Evolutionary conservation across 768 basidiomycete species (phyloP).

Genomic region (Rubroboletus pulcherrimus): DNA sequence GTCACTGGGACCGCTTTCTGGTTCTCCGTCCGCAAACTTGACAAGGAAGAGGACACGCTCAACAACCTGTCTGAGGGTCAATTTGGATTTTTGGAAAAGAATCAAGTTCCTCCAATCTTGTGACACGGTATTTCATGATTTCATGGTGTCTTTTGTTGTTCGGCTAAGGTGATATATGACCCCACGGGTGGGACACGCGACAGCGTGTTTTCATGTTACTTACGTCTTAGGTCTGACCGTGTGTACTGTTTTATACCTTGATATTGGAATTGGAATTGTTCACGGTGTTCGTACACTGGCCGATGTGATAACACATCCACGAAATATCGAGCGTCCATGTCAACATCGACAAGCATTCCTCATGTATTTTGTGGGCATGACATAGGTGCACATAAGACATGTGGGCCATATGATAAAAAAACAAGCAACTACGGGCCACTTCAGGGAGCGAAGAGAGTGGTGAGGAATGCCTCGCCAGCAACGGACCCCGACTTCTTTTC

Average conservation of each 20-base stretch:
- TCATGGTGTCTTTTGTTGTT: neutral
- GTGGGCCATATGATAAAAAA: slow-evolving; percentile 4
- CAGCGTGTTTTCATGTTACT: neutral
- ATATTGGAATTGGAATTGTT: neutral
- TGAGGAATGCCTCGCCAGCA: slow-evolving; percentile 81
- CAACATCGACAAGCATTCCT: neutral
- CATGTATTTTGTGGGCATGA: slow-evolving; percentile 17
- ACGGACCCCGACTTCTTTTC: slow-evolving; percentile 60
- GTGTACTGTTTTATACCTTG: neutral
- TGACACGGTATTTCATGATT: neutral
- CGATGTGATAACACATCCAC: neutral
- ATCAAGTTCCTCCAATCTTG: neutral
- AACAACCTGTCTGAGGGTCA: slow-evolving; percentile 49
- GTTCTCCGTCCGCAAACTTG: slow-evolving; percentile 51
- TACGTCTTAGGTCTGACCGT: neutral
- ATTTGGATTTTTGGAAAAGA: slow-evolving; percentile 16
- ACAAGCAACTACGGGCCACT: slow-evolving; percentile 5
- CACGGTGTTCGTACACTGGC: neutral
- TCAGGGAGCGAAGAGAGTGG: slow-evolving; percentile 83
- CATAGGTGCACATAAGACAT: slow-evolving; percentile 15
- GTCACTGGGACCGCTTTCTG: slow-evolving; percentile 53
- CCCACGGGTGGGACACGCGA: neutral
- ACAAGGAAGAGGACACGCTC: slow-evolving; percentile 58
- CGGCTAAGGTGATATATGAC: neutral
- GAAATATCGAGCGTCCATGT: neutral